Conservation (phyloP, 495 filamentous ascomycete species). For the Gamarada debralockiae region DNA sequence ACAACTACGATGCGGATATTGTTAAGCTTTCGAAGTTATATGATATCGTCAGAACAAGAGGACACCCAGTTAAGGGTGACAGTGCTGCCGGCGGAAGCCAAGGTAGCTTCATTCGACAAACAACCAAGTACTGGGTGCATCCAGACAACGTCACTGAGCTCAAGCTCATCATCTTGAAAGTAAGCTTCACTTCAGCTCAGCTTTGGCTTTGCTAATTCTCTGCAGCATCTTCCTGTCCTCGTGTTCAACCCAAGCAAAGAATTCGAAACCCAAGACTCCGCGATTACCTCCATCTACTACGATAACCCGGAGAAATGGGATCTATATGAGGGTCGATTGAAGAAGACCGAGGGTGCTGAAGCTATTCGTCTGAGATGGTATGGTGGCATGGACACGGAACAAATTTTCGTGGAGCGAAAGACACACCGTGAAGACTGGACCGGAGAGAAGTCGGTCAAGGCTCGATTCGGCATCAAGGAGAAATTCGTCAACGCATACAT, state of each 20-base stretch:
- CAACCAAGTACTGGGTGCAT: constrained; percentile 99
- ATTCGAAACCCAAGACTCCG: constrained; percentile 82
- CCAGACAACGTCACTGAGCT: constrained; percentile 97
- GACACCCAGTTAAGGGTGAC: constrained; percentile 89
- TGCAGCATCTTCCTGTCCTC: constrained; percentile 83
- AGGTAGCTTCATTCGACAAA: constrained; percentile 95
- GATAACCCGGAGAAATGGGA: constrained; percentile 94
- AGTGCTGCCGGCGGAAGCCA: constrained; percentile 85
- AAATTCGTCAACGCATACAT: constrained; percentile 94
- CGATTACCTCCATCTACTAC: constrained; percentile 97
- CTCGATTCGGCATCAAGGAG: constrained; percentile 90
- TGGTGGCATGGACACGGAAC: constrained; percentile 89
- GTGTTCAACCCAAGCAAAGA: constrained; percentile 98
- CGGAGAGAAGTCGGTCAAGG: constrained; percentile 97
- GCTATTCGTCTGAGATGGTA: constrained; percentile 97
- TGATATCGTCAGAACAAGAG: constrained; percentile 87
- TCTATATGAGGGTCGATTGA: constrained; percentile 86
- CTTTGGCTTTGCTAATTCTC: constrained; percentile 15
- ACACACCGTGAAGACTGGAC: constrained; percentile 99
- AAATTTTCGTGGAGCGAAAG: constrained; percentile 96
- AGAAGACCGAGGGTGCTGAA: constrained; percentile 97
- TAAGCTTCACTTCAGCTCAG: constrained; percentile 19
- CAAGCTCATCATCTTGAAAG: constrained; percentile 94
- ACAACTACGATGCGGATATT: constrained; percentile 96
- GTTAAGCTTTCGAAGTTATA: constrained; percentile 95